A percentile compares a stretch with the other conserved stretches of the same genome.
Evolutionary conservation across 2,329 filamentous ascomycete species (phyloP).

Genomic region (Trichoderma simmonsii): DNA sequence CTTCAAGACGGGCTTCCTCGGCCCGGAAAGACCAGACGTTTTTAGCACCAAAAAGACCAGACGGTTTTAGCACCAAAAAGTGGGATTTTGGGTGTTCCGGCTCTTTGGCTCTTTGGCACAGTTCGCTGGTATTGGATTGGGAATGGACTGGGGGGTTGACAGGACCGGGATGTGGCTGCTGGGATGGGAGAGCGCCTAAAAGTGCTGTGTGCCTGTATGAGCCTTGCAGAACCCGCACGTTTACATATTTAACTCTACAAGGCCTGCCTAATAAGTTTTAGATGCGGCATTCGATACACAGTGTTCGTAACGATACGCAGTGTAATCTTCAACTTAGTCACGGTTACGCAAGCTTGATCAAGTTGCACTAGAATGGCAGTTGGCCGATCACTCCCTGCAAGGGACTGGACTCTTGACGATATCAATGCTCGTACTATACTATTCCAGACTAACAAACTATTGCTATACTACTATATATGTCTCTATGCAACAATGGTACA

Average conservation of each 20-base stretch:
- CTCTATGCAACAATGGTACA: neutral
- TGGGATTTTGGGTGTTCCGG: neutral
- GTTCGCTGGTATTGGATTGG: neutral
- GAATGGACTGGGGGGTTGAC: neutral
- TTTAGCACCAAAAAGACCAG: neutral
- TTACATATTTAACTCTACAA: neutral
- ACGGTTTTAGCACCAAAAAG: neutral
- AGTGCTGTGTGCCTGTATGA: neutral
- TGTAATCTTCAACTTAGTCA: neutral
- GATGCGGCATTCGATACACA: neutral
- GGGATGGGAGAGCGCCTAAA: neutral
- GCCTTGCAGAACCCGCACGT: neutral
- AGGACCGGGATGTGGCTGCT: neutral
- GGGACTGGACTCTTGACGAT: neutral
- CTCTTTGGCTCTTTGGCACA: neutral
- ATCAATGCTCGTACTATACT: neutral
- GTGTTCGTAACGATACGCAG: neutral
- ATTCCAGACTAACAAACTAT: neutral
- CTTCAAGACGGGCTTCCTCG: neutral
- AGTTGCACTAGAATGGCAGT: neutral
- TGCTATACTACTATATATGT: neutral
- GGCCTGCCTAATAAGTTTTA: neutral
- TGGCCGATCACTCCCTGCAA: neutral
- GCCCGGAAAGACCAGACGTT: neutral
- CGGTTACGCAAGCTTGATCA: neutral